Base-by-base conservation (phyloP, 805 yeast species). In the Jamesozyma gamospora region DNA sequence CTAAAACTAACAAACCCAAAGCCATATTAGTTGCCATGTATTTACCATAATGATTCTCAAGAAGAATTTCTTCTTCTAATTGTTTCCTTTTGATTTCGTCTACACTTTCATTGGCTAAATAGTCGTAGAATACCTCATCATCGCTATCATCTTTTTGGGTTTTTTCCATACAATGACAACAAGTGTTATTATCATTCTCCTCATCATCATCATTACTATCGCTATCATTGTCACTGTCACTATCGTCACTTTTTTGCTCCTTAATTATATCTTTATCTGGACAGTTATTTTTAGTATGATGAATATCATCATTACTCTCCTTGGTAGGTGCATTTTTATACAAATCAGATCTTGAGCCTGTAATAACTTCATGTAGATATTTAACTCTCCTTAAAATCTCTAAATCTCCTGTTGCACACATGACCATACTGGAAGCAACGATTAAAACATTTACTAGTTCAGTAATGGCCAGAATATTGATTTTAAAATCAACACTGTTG, bases 381-480 rank as follows among this genome's bases (percentile, higher is more conserved):
- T 95, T 69, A 32, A 85, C 64, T 38, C 96, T 69, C 49, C 88
- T 70, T 47, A 92, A 72, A 0, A 79, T 74, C 33, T 77, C 82
- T 39, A 88, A 60, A 55, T 92, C 96, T 1, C 98, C 97, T 13
- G 87, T 75, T 1, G 96, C 95, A 1, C 95, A 88, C 83, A 86
- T 82, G 0, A 87, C 70, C 21, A 85, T 66, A 0, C 96, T 73
- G 6, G 74, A 58, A 8, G 92, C 72, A 4, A 90, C 57, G 1
- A 79, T 70, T 12, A 86, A 48, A 1, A 80, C 64, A 45, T 77
- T 77, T 35, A 78, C 75, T 26, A 79, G 65, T 27, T 70, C 71
- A 16, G 68, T 61, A 1, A 81, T 71, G 9, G 83, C 71, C 32
- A 46, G 44, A 16, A 58, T 49, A 12, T 85, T 70, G 28, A 82